phyloP scores from a whole-genome alignment of 352 stramenopile genomes.

The Pythium diclinum region DNA sequence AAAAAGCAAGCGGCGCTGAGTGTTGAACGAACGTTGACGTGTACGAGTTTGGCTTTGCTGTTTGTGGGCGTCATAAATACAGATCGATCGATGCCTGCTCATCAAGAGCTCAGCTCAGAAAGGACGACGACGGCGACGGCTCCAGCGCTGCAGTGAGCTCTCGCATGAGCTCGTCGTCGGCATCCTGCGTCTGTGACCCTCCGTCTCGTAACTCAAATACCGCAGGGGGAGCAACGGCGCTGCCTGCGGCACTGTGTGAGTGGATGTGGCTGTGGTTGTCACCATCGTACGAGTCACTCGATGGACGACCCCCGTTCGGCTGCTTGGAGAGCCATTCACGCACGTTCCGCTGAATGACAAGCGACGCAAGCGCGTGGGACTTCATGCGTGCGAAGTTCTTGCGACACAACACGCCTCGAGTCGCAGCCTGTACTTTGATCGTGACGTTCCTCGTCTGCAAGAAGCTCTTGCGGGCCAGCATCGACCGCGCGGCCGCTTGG shows the following conservation, averaged over 20 bases:
- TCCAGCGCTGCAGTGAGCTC: constrained; percentile 22
- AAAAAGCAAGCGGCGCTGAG: constrained; percentile 9
- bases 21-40: not conserved
- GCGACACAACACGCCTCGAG: constrained; percentile 72
- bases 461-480: constrained; percentile 81
- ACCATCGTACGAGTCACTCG: not conserved
- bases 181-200: not conserved
- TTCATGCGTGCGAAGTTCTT: constrained; percentile 89
- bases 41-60: not conserved
- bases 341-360: constrained; percentile 85
- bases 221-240: not conserved
- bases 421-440: constrained; percentile 84
- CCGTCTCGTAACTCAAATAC: not conserved
- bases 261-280: not conserved
- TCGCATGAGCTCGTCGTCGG: constrained; percentile 15
- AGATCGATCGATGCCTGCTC: not conserved
- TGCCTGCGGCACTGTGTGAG: not conserved
- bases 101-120: not conserved
- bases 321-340: constrained; percentile 81
- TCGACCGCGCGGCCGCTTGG: constrained; percentile 78
- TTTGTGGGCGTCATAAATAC: constrained; percentile 19
- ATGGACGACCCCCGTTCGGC: constrained; percentile 2
- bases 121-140: constrained; percentile 2
- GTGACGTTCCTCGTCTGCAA: constrained; percentile 82
- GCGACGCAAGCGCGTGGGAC: constrained; percentile 69